Conservation (phyloP, 208 protist genomes). For the Leishmania tropica region DNA sequence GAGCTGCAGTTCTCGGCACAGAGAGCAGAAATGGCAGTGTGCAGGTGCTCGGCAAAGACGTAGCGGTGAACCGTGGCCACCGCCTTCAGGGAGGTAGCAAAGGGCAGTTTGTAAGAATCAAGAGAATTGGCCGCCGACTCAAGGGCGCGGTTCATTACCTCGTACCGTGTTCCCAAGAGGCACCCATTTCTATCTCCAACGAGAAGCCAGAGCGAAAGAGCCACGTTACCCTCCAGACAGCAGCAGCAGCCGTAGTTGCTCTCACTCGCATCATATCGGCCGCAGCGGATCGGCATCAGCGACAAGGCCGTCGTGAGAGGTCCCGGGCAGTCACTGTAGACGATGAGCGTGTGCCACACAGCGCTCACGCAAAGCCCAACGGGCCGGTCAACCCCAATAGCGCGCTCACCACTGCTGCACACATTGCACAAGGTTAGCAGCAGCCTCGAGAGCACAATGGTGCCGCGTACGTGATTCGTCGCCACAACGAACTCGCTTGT, state of each 20-base stretch:
- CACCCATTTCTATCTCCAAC: slow-evolving; percentile 23
- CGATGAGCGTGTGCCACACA: slow-evolving; percentile 7
- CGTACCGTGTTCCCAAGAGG: slow-evolving; percentile 4
- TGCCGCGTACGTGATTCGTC: slow-evolving; percentile 17
- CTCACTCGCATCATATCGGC: not conserved
- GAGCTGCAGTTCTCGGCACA: slow-evolving; percentile 10
- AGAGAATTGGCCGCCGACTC: not conserved
- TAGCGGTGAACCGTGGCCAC: slow-evolving; percentile 12
- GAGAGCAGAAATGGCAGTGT: slow-evolving; percentile 19
- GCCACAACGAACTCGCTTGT: slow-evolving; percentile 18
- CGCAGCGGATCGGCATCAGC: not conserved
- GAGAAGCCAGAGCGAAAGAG: slow-evolving; percentile 19
- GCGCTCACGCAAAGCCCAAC: not conserved
- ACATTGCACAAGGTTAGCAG: not conserved
- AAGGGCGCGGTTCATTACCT: not conserved
- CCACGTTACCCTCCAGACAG: not conserved
- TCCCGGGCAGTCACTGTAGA: slow-evolving; percentile 22
- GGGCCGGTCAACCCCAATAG: not conserved
- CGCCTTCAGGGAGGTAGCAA: slow-evolving; percentile 1
- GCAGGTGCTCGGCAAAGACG: slow-evolving; percentile 29
- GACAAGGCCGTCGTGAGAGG: slow-evolving; percentile 18
- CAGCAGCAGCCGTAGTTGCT: not conserved
- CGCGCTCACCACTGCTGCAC: too few relatives aligned
- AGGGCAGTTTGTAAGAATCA: not conserved
- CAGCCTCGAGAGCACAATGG: slow-evolving; percentile 23